Evolutionary conservation across 2,329 filamentous ascomycete genomes (phyloP).

Genomic region (Paraphaeosphaeria sporulosa): DNA sequence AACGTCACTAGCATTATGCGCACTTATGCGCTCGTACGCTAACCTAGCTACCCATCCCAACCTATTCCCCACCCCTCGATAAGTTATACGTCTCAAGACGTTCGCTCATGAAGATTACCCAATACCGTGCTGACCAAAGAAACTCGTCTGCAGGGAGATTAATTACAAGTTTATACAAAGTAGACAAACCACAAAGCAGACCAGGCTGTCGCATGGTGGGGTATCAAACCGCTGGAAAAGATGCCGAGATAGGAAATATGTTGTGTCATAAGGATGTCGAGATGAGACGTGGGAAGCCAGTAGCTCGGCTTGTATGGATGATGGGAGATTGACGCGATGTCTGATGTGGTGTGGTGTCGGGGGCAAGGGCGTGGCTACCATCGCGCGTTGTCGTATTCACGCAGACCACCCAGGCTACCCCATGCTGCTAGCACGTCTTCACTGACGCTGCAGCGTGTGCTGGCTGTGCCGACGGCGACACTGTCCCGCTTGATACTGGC

Average conservation of each 20-base stretch:
- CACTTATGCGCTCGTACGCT: not conserved
- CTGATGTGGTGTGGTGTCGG: not conserved
- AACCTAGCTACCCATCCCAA: not conserved
- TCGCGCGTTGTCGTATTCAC: slow-evolving; percentile 19
- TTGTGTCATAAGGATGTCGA: not conserved
- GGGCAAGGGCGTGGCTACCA: not conserved
- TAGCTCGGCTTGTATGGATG: not conserved
- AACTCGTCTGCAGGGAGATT: slow-evolving; percentile 2
- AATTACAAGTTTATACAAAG: not conserved
- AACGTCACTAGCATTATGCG: not conserved
- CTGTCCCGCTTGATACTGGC: slow-evolving; percentile 31
- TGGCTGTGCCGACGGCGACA: slow-evolving; percentile 21
- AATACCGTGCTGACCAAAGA: slow-evolving; percentile 9
- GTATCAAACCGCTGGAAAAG: slow-evolving; percentile 13
- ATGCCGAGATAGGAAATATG: slow-evolving; percentile 6
- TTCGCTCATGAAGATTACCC: not conserved
- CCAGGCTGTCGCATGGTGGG: not conserved
- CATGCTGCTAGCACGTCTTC: slow-evolving; percentile 58
- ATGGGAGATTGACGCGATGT: not conserved
- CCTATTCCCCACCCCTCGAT: not conserved
- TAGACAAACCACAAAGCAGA: not conserved
- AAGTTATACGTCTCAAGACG: not conserved
- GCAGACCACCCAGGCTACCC: slow-evolving; percentile 54
- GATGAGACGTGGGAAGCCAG: not conserved
- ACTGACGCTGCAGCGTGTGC: slow-evolving; percentile 49